phyloP scores from a whole-genome alignment of 2,329 filamentous ascomycete genomes.

The Stylonectria norvegica region DNA sequence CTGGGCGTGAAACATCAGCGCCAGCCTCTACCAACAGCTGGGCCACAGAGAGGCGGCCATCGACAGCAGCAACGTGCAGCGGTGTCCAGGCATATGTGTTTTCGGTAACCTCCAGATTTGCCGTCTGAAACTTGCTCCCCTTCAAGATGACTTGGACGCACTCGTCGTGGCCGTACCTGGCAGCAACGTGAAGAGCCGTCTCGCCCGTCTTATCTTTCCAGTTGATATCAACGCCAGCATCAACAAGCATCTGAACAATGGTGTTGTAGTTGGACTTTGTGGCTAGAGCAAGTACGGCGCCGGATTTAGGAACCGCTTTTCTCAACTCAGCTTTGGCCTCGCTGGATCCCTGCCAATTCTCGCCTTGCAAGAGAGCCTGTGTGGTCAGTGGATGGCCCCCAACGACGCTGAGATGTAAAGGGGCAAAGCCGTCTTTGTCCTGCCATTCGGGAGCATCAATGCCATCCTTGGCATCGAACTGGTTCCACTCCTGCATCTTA shows the following conservation, averaged over 20 bases:
- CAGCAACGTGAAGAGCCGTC: conserved; percentile 87
- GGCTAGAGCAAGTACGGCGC: conserved; percentile 81
- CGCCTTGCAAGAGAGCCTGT: conserved; percentile 72
- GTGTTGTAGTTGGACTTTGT: conserved; percentile 81
- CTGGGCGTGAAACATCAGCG: conserved; percentile 68
- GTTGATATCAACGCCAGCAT: conserved; percentile 89
- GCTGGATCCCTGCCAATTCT: conserved; percentile 67
- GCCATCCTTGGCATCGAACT: conserved; percentile 79
- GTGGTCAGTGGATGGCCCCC: conserved; percentile 88
- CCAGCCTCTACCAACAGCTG: conserved; percentile 75
- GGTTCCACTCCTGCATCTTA: conserved; percentile 83
- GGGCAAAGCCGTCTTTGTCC: conserved; percentile 85
- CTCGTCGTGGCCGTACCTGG: conserved; percentile 78
- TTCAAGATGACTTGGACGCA: conserved; percentile 75
- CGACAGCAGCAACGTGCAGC: conserved; percentile 88
- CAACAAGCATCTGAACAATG: conserved; percentile 83
- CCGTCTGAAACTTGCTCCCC: conserved; percentile 67
- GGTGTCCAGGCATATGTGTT: conserved; percentile 91
- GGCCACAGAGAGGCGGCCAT: conserved; percentile 74
- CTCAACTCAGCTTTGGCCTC: conserved; percentile 62
- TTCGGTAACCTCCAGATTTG: conserved; percentile 73
- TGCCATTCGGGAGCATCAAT: conserved; percentile 90
- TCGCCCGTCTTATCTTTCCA: conserved; percentile 89
- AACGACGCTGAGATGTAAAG: conserved; percentile 87
- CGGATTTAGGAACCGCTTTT: conserved; percentile 74